Percentiles rank a stretch among this genome's conserved stretches.
Evolutionary conservation across 345 rosid genomes (phyloP).

Genomic region (Gossypium mustelinum): DNA sequence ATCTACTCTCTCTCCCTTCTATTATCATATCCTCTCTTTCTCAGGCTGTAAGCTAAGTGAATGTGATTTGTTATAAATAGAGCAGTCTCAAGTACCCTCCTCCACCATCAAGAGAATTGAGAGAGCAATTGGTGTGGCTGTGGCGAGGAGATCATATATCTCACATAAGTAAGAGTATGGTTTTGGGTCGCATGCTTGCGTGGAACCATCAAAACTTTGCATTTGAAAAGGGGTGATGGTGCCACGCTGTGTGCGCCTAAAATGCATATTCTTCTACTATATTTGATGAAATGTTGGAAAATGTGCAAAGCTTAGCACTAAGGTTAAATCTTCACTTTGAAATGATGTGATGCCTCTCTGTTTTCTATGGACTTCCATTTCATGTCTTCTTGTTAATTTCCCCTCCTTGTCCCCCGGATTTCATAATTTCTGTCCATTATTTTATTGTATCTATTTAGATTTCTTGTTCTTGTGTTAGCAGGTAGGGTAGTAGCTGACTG

Average conservation of each 20-base stretch:
- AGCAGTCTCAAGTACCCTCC: neutral
- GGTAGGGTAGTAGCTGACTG: no score
- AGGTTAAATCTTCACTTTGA: neutral
- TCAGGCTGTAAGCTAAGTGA: neutral
- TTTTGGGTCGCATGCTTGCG: constrained; percentile 23
- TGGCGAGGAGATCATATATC: no score
- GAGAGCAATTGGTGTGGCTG: neutral
- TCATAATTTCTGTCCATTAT: no score
- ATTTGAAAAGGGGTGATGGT: constrained; percentile 19
- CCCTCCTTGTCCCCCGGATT: no score
- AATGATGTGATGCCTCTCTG: neutral
- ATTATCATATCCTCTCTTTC: neutral
- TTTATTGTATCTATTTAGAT: no score
- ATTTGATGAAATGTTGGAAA: neutral
- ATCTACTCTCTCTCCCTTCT: neutral
- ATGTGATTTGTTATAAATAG: neutral
- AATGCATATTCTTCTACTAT: neutral
- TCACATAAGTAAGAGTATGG: neutral
- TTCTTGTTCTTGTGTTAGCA: no score
- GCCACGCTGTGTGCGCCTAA: constrained; percentile 40
- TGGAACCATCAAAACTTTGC: constrained; percentile 25
- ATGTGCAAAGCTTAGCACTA: neutral
- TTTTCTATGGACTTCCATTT: no score
- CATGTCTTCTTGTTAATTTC: no score
- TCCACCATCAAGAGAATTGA: neutral